Base-by-base conservation (phyloP, 106 monocot species). In the Amphibolis antarctica region DNA sequence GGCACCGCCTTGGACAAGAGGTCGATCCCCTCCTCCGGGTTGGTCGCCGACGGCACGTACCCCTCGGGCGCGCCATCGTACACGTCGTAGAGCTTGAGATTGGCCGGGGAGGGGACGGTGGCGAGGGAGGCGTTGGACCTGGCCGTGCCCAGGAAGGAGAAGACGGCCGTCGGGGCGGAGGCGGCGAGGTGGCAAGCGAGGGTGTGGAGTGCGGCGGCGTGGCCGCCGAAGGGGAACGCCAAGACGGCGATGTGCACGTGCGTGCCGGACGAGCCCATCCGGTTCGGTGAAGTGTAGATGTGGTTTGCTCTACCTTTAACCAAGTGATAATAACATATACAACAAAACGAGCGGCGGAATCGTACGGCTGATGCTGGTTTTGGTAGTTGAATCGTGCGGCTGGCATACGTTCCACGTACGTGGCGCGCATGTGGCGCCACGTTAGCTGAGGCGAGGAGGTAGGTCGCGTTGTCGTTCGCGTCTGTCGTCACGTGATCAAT, bases 141-240 rank as follows among this genome's bases (percentile, higher is more conserved):
- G 48, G 71, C 43, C 57, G 75, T 61, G 71, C 27, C 60, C 58
- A 80, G 17, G 75, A 80, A 75, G 67, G 80, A 80, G 80, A 80
- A 80, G 61, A 23, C 3, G 67, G 58, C 54, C 20, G 15, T 12
- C 1, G 75, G 67, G 46, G 63, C 19, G 54, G 80, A 44, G 51
- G 75, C 9, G 49, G 75, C 75, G 71, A 80, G 75, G 23, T 19
- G 55, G 44, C 67, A 18, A 25, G 71, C 63, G 46, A 75, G 75
- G 44, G 55, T 21, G 67, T 67, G 31, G 60, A 79, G 70, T 1
- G 79, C 66, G 42, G 69, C 74, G 47, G 70, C 70, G 42, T 79
- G 79, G 30, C 66, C 62, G 69, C 69, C 69, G 61, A 79, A 79
- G 55, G 75, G 79, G 53, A 79, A 79, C 70, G 79, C 79, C 10